Evolutionary conservation across 345 rosid genomes (phyloP).

Genomic region (Moricandia arvensis): DNA sequence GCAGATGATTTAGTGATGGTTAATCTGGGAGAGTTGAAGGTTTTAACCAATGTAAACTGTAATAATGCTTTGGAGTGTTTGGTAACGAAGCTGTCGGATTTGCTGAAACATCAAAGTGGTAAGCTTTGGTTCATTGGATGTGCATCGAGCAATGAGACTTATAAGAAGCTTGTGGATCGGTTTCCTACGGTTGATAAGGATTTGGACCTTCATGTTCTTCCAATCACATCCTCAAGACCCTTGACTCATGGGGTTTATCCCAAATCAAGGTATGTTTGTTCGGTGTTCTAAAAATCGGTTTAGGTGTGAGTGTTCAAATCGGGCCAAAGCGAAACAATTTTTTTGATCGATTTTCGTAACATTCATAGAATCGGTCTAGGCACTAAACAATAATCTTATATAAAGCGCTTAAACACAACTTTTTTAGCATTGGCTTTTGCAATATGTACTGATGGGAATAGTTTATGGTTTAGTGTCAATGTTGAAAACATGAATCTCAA

Average conservation of each 20-base stretch:
- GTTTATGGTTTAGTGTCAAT: conserved; percentile 21
- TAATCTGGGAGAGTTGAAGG: conserved; percentile 57
- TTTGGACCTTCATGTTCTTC: conserved; percentile 67
- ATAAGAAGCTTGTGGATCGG: conserved; percentile 41
- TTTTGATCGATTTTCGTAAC: no score
- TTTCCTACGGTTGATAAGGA: conserved; percentile 52
- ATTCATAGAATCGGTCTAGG: no score
- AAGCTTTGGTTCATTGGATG: conserved; percentile 56
- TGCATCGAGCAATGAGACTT: conserved; percentile 47
- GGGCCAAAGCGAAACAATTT: no score
- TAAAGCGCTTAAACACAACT: no score
- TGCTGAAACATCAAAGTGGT: conserved; percentile 38
- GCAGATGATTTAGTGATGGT: conserved; percentile 40
- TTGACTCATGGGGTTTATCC: conserved; percentile 35
- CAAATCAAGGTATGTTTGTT: conserved; percentile 63
- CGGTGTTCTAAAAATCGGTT: no score
- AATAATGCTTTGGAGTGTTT: conserved; percentile 31
- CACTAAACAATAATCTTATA: no score
- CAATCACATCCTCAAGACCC: conserved; percentile 46
- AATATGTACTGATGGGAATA: conserved; percentile 3
- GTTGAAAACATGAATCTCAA: conserved; percentile 15
- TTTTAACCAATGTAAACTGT: conserved; percentile 29
- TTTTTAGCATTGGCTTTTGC: no score
- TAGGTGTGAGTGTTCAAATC: no score
- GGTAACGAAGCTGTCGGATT: conserved; percentile 44